These are phyloP conservation scores for Pholiota microspora DNA, from an alignment of 768 basidiomycete genomes.

Conservation along the genomic window DNA sequence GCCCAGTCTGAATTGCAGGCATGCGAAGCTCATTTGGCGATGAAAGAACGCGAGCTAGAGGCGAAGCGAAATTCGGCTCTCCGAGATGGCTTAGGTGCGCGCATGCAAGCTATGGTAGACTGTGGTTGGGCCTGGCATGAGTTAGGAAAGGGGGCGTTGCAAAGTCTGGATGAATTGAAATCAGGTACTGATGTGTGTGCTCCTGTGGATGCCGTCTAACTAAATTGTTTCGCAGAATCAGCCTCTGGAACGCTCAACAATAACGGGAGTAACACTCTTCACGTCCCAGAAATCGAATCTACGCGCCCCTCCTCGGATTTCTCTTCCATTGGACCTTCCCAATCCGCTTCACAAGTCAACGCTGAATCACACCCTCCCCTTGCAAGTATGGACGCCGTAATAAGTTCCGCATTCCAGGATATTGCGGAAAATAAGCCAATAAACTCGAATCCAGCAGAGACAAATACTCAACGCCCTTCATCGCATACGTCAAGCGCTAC, in stretches of 20 bases:
- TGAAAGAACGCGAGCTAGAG: conserved; percentile 66
- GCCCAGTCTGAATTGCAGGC: conserved; percentile 81
- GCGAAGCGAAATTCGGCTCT: conserved; percentile 51
- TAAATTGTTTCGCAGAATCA: conserved; percentile 5
- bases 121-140: conserved; percentile 71
- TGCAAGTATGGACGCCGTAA: conserved; percentile 9
- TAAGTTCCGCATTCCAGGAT: conserved; percentile 16
- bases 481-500: conserved; percentile 14
- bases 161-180: conserved; percentile 37
- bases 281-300: conserved; percentile 12
- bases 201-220: conserved; percentile 1
- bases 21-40: conserved; percentile 71
- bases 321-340: conserved; percentile 73
- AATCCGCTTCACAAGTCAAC: conserved; percentile 67
- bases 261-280: not conserved
- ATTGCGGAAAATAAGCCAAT: not conserved
- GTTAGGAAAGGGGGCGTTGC: conserved; percentile 60
- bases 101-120: conserved; percentile 65
- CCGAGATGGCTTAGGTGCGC: conserved; percentile 56
- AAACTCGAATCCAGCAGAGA: conserved; percentile 7
- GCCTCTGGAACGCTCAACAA: not conserved
- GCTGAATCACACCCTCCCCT: conserved; percentile 14
- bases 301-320: conserved; percentile 44
- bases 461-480: conserved; percentile 6
- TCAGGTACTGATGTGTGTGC: not conserved